A percentile compares a stretch with the other conserved stretches of the same genome.
These are phyloP conservation scores for Tricholomella constricta DNA, from an alignment of 768 basidiomycete species.

Conservation along the genomic window DNA sequence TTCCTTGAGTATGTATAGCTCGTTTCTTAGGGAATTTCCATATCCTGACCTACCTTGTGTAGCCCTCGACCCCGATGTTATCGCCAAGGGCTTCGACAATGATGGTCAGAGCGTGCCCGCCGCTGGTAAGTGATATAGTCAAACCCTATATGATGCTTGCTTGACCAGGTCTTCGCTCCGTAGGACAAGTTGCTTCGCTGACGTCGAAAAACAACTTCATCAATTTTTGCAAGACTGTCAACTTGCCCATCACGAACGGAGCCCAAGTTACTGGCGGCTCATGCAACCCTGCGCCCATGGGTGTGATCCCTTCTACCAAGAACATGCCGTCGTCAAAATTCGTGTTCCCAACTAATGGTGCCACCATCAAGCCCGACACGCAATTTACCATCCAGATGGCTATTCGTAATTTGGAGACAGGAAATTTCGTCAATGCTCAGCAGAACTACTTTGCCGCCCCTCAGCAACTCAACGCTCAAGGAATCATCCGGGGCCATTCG, in stretches of 20 bases:
- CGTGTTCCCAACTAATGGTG: slow-evolving; percentile 40
- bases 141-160: background rate
- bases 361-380: slow-evolving; percentile 41
- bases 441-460: slow-evolving; percentile 54
- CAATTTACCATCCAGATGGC: slow-evolving; percentile 49
- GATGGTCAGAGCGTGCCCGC: slow-evolving; percentile 47
- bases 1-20: slow-evolving; percentile 36
- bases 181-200: slow-evolving; percentile 49
- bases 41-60: background rate
- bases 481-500: slow-evolving; percentile 50
- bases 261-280: slow-evolving; percentile 48
- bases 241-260: slow-evolving; percentile 55
- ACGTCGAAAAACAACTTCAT: slow-evolving; percentile 62
- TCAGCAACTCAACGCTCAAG: slow-evolving; percentile 47
- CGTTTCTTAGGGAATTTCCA: background rate
- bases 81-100: slow-evolving; percentile 51
- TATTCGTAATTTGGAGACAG: slow-evolving; percentile 42
- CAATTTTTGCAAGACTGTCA: slow-evolving; percentile 48
- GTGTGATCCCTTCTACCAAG: slow-evolving; percentile 44
- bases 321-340: slow-evolving; percentile 50
- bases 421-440: slow-evolving; percentile 52
- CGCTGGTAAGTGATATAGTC: slow-evolving; percentile 30
- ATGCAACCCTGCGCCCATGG: slow-evolving; percentile 59
- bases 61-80: slow-evolving; percentile 55
- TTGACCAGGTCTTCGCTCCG: slow-evolving; percentile 7